Conservation (phyloP, 1,284 basidiomycete species). For the Cutaneotrichosporon dermatis region DNA sequence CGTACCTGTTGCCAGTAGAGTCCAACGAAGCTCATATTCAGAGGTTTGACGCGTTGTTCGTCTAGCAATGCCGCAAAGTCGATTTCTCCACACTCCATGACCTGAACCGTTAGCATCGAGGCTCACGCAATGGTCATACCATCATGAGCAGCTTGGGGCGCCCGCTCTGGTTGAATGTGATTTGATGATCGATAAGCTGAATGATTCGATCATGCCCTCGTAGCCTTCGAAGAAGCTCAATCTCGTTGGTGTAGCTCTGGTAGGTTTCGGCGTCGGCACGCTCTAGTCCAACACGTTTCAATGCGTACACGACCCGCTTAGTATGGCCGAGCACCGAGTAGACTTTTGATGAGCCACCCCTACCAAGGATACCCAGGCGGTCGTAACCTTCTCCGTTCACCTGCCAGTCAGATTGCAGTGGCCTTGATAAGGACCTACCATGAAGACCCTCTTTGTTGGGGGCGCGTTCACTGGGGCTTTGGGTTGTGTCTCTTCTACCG, state of each 20-base stretch:
- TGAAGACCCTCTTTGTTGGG: neutral
- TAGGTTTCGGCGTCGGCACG: conserved; percentile 80
- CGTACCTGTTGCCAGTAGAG: conserved; percentile 91
- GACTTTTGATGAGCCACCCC: conserved; percentile 88
- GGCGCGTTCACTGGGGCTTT: neutral
- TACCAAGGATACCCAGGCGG: conserved; percentile 79
- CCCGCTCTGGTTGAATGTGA: conserved; percentile 57
- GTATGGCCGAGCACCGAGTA: conserved; percentile 74
- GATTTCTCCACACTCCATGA: conserved; percentile 93
- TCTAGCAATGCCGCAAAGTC: conserved; percentile 75
- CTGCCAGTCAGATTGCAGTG: conserved; percentile 28
- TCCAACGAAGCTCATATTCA: conserved; percentile 87
- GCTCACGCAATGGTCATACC: conserved; percentile 40
- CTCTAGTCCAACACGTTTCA: conserved; percentile 83
- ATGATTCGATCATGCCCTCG: conserved; percentile 86
- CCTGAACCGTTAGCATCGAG: conserved; percentile 32
- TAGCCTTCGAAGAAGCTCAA: conserved; percentile 75
- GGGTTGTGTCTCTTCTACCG: neutral
- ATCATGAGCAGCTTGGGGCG: conserved; percentile 68
- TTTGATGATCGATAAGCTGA: conserved; percentile 77
- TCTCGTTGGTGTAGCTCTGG: conserved; percentile 91
- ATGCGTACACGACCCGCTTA: conserved; percentile 70
- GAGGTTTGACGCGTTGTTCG: conserved; percentile 71
- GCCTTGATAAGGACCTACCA: neutral
- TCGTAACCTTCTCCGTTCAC: conserved; percentile 78